Conservation (phyloP, 257 asterid species). For the Schizonepeta tenuifolia region DNA sequence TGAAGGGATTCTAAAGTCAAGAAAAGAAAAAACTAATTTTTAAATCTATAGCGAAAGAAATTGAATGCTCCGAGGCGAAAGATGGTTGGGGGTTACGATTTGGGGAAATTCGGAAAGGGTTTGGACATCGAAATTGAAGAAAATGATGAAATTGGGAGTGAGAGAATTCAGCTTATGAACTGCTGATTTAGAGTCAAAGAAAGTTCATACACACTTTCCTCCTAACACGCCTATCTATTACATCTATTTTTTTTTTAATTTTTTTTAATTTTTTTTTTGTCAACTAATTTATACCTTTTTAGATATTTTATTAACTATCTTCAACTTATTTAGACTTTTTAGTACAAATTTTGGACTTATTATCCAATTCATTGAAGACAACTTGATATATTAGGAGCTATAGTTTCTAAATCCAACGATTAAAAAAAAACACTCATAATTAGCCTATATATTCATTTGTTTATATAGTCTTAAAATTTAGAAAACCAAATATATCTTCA, state of each 20-base stretch:
- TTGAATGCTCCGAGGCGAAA: neutral
- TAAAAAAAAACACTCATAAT: neutral
- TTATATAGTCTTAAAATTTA: no score
- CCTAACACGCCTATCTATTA: slow-evolving; percentile 19
- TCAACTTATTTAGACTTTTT: neutral
- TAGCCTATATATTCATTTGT: no score
- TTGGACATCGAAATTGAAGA: slow-evolving; percentile 18
- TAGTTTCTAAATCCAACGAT: neutral
- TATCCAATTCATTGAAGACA: neutral
- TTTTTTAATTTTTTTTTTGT: neutral
- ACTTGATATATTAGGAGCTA: neutral
- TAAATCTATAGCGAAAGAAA: neutral
- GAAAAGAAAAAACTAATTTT: neutral
- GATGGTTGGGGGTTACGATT: slow-evolving; percentile 3
- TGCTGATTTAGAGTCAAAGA: slow-evolving; percentile 17
- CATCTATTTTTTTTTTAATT: neutral
- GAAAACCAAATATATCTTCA: no score
- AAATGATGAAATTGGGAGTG: slow-evolving; percentile 15
- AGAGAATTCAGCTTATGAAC: slow-evolving; percentile 24
- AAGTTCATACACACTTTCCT: slow-evolving; percentile 29
- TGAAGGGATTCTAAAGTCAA: slow-evolving; percentile 1
- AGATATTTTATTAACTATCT: neutral
- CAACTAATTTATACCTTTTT: neutral
- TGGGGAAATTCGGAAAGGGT: neutral
- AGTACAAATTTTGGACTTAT: no score